A percentile compares a stretch with the other conserved stretches of the same genome.
Conservation (phyloP, 2,329 filamentous ascomycete genomes). For the Zasmidium citrigriseum region DNA sequence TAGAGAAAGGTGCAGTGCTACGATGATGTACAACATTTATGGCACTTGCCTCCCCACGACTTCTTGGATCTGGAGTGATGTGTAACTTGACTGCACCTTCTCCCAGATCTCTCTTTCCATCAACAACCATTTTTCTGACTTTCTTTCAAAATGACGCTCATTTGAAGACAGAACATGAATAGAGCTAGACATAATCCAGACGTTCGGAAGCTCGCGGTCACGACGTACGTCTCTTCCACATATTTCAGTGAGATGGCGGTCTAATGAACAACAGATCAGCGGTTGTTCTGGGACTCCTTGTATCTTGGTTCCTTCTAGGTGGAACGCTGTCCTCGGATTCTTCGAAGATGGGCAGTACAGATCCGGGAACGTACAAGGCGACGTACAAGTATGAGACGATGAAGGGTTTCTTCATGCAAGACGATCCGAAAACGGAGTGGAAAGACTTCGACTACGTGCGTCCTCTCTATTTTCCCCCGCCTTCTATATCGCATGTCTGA, state of each 20-base stretch:
- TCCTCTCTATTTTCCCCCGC: not conserved
- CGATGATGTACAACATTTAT: too few relatives aligned
- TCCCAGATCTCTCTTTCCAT: too few relatives aligned
- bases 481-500: not conserved
- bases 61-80: too few relatives aligned
- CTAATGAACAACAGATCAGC: slow-evolving; percentile 1
- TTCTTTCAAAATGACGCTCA: not conserved
- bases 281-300: not conserved
- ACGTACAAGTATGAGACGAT: slow-evolving; percentile 39
- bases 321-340: not conserved
- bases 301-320: not conserved
- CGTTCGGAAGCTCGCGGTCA: not conserved
- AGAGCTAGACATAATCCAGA: not conserved
- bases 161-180: not conserved
- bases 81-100: too few relatives aligned
- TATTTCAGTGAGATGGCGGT: not conserved
- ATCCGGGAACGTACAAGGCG: not conserved
- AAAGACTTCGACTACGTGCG: slow-evolving; percentile 52
- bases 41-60: too few relatives aligned
- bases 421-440: slow-evolving; percentile 50
- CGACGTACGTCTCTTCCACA: not conserved
- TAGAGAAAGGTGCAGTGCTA: too few relatives aligned
- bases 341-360: not conserved
- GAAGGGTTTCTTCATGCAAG: slow-evolving; percentile 53
- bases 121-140: too few relatives aligned